Base-by-base conservation (phyloP, 179 eudicot species). In the Sideroxylon spinosum region DNA sequence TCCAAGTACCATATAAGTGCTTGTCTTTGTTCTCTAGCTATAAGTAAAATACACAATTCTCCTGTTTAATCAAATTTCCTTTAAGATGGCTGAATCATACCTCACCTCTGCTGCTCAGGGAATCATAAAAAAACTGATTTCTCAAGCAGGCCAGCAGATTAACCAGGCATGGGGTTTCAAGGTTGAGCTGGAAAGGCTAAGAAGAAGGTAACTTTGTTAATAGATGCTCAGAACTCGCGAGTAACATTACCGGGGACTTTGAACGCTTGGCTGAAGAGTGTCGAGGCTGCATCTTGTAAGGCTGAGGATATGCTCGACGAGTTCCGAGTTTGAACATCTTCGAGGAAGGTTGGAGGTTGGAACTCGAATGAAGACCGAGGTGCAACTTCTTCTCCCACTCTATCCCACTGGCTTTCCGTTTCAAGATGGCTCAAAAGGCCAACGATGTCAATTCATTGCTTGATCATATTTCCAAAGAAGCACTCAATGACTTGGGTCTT, bases 151-250 rank as follows among this genome's bases (percentile, higher is more conserved):
- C 68, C 8, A 65, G 1, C 68, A 65, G 46, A 28, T 65, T 65
- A 65, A 5, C 14, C 68, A 23, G 68, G 68, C 68, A 65, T 13
- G 68, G 68, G 68, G n/a, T 26, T 65, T 65, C 68, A 0, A 65
- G 29, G 16, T 5, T 25, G 68, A 28, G 19, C 68, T 65, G 19
- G 6, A 0, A 65, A 65, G 13, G 68, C 68, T 65, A 9, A 16
- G 29, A 7, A 13, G 2, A 12, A 65, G 16, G 68, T 65, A 65
- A n/a, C 46, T 65, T 26, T 65, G 68, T 17, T 65, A 28, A 0
- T 17, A 11, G 68, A 65, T 65, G 68, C 68, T 65, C 37, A 23
- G 68, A 65, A 29, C 37, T 3, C 9, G 55, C 55, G 9, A 9
- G 55, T 8, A 50, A n/a, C n/a, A n/a, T n/a, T n/a, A n/a, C n/a